Evolutionary conservation across 2,329 filamentous ascomycete species (phyloP).

Genomic region (Neonectria sp.): DNA sequence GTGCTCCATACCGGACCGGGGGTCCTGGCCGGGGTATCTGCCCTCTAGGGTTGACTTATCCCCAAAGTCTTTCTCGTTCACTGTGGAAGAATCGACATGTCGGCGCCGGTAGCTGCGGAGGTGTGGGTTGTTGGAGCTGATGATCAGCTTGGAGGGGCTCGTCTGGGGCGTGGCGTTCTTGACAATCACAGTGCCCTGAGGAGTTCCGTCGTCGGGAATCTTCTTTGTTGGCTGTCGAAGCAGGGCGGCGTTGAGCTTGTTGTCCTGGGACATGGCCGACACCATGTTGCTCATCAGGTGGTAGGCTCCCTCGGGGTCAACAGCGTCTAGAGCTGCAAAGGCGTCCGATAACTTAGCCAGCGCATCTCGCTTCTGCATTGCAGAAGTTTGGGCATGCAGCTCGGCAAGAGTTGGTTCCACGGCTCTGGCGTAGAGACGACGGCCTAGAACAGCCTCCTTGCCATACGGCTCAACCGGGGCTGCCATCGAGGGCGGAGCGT

Average conservation of each 20-base stretch:
- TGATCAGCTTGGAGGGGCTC: slow-evolving; percentile 76
- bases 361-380: slow-evolving; percentile 81
- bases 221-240: slow-evolving; percentile 59
- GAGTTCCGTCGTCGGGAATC: slow-evolving; percentile 60
- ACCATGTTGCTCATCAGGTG: slow-evolving; percentile 86
- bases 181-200: slow-evolving; percentile 71
- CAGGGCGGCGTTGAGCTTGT: slow-evolving; percentile 71
- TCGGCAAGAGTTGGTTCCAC: slow-evolving; percentile 89
- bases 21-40: slow-evolving; percentile 69
- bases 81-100: slow-evolving; percentile 62
- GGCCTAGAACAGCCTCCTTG: slow-evolving; percentile 88
- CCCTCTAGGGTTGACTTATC: slow-evolving; percentile 66
- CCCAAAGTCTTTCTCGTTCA: slow-evolving; percentile 63
- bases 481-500: slow-evolving; percentile 66
- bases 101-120: slow-evolving; percentile 83
- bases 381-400: slow-evolving; percentile 83
- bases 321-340: slow-evolving; percentile 85
- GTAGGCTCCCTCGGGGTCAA: slow-evolving; percentile 92
- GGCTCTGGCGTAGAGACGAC: slow-evolving; percentile 84
- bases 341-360: slow-evolving; percentile 88
- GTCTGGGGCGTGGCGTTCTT: slow-evolving; percentile 64
- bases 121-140: slow-evolving; percentile 88
- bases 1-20: slow-evolving; percentile 87
- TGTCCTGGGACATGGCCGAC: slow-evolving; percentile 79
- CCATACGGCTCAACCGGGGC: slow-evolving; percentile 70